These are phyloP conservation scores for Dimocarpus longan DNA, from an alignment of 345 rosid species.

Conservation along the genomic window DNA sequence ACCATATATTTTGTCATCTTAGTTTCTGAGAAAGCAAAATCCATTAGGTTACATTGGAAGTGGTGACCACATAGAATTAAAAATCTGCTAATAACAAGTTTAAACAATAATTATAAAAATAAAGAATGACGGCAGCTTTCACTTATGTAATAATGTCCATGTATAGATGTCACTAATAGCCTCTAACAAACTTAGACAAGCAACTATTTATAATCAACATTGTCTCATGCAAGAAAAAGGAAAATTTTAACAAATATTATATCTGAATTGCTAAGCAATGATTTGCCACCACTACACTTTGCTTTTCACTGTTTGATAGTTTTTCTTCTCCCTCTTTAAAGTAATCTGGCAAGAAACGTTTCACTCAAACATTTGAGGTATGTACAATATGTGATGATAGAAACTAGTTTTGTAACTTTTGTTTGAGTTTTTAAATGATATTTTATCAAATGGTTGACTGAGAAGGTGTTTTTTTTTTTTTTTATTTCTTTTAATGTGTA, in stretches of 20 bases:
- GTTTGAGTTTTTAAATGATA: too few species aligned
- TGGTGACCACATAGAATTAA: too few species aligned
- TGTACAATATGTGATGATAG: constrained; percentile 81
- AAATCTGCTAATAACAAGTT: too few species aligned
- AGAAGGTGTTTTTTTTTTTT: too few species aligned
- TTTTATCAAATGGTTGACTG: too few species aligned
- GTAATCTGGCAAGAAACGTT: constrained; percentile 49
- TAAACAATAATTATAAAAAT: neutral
- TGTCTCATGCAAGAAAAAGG: neutral
- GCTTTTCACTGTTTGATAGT: constrained; percentile 31
- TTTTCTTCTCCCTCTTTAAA: constrained; percentile 45
- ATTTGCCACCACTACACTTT: constrained; percentile 25
- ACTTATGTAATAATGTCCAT: neutral
- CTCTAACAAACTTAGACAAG: neutral
- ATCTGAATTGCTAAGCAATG: constrained; percentile 51
- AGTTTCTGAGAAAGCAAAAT: too few species aligned
- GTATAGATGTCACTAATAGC: neutral
- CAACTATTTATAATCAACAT: neutral
- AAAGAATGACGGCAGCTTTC: neutral
- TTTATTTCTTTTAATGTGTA: too few species aligned
- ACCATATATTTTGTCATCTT: too few species aligned
- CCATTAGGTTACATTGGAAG: too few species aligned
- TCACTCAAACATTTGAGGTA: constrained; percentile 78
- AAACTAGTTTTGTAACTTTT: constrained; percentile 34
- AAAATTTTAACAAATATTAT: neutral